Percentiles rank a stretch among this genome's conserved stretches.
Evolutionary conservation across 1,139 yeast genomes (phyloP).

Genomic region (Meyerozyma smithsonii): DNA sequence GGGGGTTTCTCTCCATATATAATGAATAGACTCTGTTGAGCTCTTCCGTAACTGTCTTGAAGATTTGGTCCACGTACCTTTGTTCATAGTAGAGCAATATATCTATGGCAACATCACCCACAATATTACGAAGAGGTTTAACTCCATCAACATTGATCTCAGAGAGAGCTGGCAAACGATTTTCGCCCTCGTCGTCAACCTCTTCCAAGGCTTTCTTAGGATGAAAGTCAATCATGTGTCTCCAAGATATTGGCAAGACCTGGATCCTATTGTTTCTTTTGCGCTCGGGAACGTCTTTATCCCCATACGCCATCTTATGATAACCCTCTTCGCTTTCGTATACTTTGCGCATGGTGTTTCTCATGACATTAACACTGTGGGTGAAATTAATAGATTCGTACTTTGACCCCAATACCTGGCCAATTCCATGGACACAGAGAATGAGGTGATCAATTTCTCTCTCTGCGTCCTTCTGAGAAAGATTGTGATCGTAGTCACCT

Average conservation of each 20-base stretch:
- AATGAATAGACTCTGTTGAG: constrained; percentile 63
- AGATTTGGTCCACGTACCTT: constrained; percentile 55
- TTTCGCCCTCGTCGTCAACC: constrained; percentile 24
- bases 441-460: constrained; percentile 74
- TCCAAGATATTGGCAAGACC: constrained; percentile 75
- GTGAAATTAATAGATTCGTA: constrained; percentile 83
- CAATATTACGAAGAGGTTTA: constrained; percentile 65
- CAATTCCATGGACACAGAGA: constrained; percentile 89
- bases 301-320: constrained; percentile 33
- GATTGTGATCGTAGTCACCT: constrained; percentile 45
- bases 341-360: constrained; percentile 59
- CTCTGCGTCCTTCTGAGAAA: constrained; percentile 26
- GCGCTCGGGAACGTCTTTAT: constrained; percentile 13
- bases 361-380: constrained; percentile 70
- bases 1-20: constrained; percentile 63
- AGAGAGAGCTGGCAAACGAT: constrained; percentile 56
- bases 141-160: constrained; percentile 82
- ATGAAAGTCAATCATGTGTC: constrained; percentile 62
- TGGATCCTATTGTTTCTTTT: constrained; percentile 57
- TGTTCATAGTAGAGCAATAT: constrained; percentile 83
- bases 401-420: constrained; percentile 78
- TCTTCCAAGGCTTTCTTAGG: constrained; percentile 37
- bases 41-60: constrained; percentile 62
- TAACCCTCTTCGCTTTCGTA: constrained; percentile 43
- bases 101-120: constrained; percentile 86